These are phyloP conservation scores for Fusarium devonianum DNA, from an alignment of 2,329 filamentous ascomycete species.

Conservation along the genomic window DNA sequence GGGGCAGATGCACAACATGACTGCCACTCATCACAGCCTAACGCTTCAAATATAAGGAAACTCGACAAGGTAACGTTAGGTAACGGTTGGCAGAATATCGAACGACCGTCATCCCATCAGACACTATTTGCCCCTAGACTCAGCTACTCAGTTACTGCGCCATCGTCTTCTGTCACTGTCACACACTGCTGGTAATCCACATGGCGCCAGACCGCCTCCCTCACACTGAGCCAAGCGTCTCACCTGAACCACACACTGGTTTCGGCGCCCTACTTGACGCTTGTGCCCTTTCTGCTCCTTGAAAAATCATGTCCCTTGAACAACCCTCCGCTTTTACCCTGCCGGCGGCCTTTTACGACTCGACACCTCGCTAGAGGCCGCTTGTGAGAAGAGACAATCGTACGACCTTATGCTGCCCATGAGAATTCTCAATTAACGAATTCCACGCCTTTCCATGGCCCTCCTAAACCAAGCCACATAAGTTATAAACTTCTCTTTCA, in stretches of 20 bases:
- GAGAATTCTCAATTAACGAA: no score
- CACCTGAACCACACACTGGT: no score
- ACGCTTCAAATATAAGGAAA: constrained; percentile 7
- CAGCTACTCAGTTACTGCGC: neutral
- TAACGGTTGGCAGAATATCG: constrained; percentile 22
- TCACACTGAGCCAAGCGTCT: constrained; percentile 15
- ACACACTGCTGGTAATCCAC: constrained; percentile 16
- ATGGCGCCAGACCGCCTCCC: constrained; percentile 23
- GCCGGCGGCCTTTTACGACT: no score
- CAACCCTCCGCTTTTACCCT: neutral
- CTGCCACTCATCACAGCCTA: constrained; percentile 22
- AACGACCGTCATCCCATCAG: constrained; percentile 31
- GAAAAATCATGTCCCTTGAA: neutral
- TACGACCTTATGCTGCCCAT: no score
- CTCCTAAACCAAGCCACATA: no score
- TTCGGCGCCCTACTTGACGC: constrained; percentile 9
- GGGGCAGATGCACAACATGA: neutral
- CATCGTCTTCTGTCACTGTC: constrained; percentile 27
- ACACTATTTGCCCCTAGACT: constrained; percentile 5
- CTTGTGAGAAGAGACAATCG: no score
- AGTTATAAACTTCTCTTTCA: neutral
- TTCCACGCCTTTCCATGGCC: no score
- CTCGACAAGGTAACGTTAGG: no score
- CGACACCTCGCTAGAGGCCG: no score
- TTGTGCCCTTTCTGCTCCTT: neutral